Evolutionary conservation across 768 basidiomycete genomes (phyloP).

Genomic region (Trametes villosa): DNA sequence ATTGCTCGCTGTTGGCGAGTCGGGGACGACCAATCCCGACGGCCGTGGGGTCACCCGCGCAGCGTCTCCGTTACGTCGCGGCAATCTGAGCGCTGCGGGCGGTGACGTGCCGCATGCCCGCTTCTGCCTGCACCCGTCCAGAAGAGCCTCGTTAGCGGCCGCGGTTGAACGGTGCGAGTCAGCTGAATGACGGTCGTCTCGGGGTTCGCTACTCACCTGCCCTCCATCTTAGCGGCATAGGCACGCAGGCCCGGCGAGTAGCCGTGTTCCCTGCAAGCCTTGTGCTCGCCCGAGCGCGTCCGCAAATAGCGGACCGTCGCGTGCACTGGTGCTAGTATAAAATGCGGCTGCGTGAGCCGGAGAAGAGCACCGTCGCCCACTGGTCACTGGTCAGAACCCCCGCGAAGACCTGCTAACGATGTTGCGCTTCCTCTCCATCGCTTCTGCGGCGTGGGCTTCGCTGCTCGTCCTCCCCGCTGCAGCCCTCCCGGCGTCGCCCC

Average conservation of each 20-base stretch:
- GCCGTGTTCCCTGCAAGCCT: not conserved
- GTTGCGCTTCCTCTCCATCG: slow-evolving; percentile 15
- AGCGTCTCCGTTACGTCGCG: not conserved
- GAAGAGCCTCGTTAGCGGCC: not conserved
- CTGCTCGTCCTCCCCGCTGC: not conserved
- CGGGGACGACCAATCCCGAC: not conserved
- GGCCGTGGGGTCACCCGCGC: not conserved
- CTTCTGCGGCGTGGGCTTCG: not conserved
- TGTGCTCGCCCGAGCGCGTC: not conserved
- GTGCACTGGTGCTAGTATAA: too few relatives aligned
- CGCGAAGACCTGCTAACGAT: slow-evolving; percentile 9
- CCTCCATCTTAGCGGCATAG: not conserved
- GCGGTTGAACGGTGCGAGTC: not conserved
- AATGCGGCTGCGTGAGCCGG: too few relatives aligned
- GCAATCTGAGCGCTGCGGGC: not conserved
- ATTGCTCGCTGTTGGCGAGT: not conserved
- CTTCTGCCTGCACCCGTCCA: not conserved
- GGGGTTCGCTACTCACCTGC: not conserved
- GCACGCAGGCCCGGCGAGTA: too few relatives aligned
- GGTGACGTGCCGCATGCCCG: too few relatives aligned
- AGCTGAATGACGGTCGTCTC: not conserved
- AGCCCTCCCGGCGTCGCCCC: slow-evolving; percentile 1
- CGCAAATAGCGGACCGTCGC: slow-evolving; percentile 3
- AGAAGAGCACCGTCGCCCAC: too few relatives aligned
- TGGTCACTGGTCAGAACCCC: not conserved